A percentile compares a stretch with the other conserved stretches of the same genome.
phyloP scores from a whole-genome alignment of 1,139 yeast genomes.

The Geotrichum candidum region DNA sequence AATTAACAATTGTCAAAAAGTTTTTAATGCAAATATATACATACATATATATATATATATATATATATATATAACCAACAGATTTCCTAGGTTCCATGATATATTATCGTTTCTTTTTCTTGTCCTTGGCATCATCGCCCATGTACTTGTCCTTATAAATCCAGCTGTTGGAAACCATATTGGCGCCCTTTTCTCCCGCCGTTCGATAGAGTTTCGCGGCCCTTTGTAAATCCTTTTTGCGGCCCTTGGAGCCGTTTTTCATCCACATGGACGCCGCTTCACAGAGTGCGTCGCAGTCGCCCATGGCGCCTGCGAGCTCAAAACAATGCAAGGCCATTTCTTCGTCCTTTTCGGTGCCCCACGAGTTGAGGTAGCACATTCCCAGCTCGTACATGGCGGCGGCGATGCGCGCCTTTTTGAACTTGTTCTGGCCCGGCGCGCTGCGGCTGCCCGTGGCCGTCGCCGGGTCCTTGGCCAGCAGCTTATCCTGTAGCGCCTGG shows the following conservation, averaged over 20 bases:
- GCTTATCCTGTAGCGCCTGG: conserved; percentile 3
- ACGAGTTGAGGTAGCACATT: conserved; percentile 51
- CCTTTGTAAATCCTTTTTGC: conserved; percentile 53
- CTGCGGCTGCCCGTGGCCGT: neutral
- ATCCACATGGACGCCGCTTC: conserved; percentile 69
- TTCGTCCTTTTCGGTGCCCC: conserved; percentile 56
- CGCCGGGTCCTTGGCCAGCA: conserved; percentile 1
- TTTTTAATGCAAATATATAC: neutral
- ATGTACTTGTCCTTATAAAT: conserved; percentile 67
- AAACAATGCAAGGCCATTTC: conserved; percentile 52
- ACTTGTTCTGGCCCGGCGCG: conserved; percentile 16
- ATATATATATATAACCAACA: neutral
- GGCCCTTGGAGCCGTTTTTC: conserved; percentile 46
- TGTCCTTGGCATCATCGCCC: conserved; percentile 26
- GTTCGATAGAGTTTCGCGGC: conserved; percentile 71
- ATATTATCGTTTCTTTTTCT: conserved; percentile 13
- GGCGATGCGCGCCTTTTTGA: conserved; percentile 33
- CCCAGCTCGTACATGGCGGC: conserved; percentile 57
- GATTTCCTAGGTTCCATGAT: neutral
- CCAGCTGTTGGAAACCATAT: conserved; percentile 70
- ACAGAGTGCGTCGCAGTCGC: conserved; percentile 63
- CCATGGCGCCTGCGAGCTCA: conserved; percentile 64
- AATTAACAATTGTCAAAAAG: neutral
- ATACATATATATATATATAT: no score
- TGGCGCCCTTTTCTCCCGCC: conserved; percentile 60